phyloP scores from a whole-genome alignment of 257 asterid species.

The Nicotiana obtusifolia region DNA sequence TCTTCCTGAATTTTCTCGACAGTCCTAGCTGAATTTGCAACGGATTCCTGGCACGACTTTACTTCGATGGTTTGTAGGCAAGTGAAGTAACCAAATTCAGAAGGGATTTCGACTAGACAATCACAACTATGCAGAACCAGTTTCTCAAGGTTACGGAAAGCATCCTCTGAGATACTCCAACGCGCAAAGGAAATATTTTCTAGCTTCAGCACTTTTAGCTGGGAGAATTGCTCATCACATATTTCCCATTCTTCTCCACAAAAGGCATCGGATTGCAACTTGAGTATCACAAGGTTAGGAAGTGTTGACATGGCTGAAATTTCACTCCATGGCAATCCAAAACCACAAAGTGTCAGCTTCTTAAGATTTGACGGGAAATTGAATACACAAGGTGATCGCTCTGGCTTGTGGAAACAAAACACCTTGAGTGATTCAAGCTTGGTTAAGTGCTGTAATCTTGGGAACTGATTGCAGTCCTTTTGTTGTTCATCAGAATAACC shows the following conservation, averaged over 20 bases:
- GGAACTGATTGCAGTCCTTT: not conserved
- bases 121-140: not conserved
- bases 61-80: not conserved
- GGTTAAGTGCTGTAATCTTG: not conserved
- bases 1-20: not conserved
- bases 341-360: not conserved
- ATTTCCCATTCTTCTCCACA: not conserved
- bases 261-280: not conserved
- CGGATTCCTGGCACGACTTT: not conserved
- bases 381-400: not conserved
- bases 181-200: not conserved
- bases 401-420: not conserved
- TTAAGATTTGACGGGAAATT: slow-evolving; percentile 9
- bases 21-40: not conserved
- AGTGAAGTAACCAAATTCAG: not conserved
- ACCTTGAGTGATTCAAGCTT: slow-evolving; percentile 4
- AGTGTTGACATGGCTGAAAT: slow-evolving; percentile 9
- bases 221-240: slow-evolving; percentile 1
- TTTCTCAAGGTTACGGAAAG: slow-evolving; percentile 14
- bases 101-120: not conserved
- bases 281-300: slow-evolving; percentile 17
- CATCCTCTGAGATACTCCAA: slow-evolving; percentile 12
- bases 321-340: slow-evolving; percentile 5
- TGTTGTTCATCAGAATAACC: not conserved
- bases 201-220: slow-evolving; percentile 11